Conservation (phyloP, 1,284 basidiomycete species). For the Cutaneotrichosporon sp. region DNA sequence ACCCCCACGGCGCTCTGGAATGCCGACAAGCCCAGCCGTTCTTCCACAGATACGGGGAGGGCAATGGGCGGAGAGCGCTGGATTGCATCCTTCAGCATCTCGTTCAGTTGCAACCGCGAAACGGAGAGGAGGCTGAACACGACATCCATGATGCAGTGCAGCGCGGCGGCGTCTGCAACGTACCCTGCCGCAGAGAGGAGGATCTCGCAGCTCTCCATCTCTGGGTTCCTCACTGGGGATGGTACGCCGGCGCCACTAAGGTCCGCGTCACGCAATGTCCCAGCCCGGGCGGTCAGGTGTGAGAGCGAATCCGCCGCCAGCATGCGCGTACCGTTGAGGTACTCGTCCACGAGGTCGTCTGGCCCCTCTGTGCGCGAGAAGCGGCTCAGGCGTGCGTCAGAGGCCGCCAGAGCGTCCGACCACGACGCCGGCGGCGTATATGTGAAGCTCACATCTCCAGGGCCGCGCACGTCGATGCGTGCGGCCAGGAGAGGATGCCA, state of each 20-base stretch:
- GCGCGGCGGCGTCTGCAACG: slow-evolving; percentile 71
- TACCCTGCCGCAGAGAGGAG: slow-evolving; percentile 67
- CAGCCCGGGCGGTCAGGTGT: slow-evolving; percentile 55
- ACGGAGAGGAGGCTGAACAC: slow-evolving; percentile 57
- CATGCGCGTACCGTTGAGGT: slow-evolving; percentile 40
- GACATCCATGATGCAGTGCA: slow-evolving; percentile 68
- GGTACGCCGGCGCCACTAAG: slow-evolving; percentile 43
- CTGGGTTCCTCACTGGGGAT: no score
- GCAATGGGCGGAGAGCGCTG: background rate
- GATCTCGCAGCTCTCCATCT: slow-evolving; percentile 47
- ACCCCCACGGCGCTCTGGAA: background rate
- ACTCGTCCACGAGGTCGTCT: slow-evolving; percentile 5
- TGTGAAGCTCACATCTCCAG: slow-evolving; percentile 63
- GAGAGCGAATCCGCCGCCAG: slow-evolving; percentile 62
- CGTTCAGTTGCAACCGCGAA: slow-evolving; percentile 19
- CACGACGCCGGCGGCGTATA: slow-evolving; percentile 43
- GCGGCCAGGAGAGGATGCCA: slow-evolving; percentile 66
- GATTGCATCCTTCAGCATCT: slow-evolving; percentile 5
- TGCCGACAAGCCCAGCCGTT: slow-evolving; percentile 12
- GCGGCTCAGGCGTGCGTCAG: slow-evolving; percentile 17
- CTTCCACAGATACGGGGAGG: slow-evolving; percentile 22
- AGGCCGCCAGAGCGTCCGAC: slow-evolving; percentile 14
- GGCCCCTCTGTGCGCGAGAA: background rate
- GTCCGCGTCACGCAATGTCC: slow-evolving; percentile 37
- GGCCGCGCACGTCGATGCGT: slow-evolving; percentile 52